These are phyloP conservation scores for Solanum appendiculatum DNA, from an alignment of 257 asterid species.

Conservation along the genomic window DNA sequence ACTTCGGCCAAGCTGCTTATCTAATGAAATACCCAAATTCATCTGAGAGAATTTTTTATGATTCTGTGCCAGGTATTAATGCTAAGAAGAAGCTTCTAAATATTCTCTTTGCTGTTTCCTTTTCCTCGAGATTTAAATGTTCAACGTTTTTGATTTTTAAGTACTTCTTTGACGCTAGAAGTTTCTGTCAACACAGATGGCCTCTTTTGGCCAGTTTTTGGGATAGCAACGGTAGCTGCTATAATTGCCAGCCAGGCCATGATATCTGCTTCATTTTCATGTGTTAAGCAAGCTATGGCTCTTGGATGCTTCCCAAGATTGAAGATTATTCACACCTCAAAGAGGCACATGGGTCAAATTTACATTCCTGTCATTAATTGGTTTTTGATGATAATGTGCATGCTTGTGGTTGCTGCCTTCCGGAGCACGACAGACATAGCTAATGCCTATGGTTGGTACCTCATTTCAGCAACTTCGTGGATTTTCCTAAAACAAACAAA, in stretches of 20 bases:
- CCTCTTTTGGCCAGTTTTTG: conserved; percentile 92
- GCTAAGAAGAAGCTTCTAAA: background rate
- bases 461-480: background rate
- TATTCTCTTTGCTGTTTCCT: background rate
- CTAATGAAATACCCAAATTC: conserved; percentile 64
- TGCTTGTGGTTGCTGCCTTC: conserved; percentile 76
- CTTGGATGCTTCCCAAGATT: conserved; percentile 96
- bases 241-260: conserved; percentile 97
- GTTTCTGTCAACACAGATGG: conserved; percentile 29
- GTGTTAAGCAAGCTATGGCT: conserved; percentile 95
- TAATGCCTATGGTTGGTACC: conserved; percentile 72
- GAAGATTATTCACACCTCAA: conserved; percentile 93
- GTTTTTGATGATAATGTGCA: conserved; percentile 92
- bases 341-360: conserved; percentile 86
- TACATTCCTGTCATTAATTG: conserved; percentile 90
- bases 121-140: background rate
- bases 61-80: conserved; percentile 78
- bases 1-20: conserved; percentile 98
- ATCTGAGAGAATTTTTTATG: conserved; percentile 53
- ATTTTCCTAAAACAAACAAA: background rate
- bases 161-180: conserved; percentile 9
- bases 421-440: conserved; percentile 81
- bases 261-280: conserved; percentile 97
- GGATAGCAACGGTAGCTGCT: conserved; percentile 82
- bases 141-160: background rate